A percentile compares a stretch with the other conserved stretches of the same genome.
These are phyloP conservation scores for Paulownia fortunei DNA, from an alignment of 257 asterid genomes.

Conservation along the genomic window DNA sequence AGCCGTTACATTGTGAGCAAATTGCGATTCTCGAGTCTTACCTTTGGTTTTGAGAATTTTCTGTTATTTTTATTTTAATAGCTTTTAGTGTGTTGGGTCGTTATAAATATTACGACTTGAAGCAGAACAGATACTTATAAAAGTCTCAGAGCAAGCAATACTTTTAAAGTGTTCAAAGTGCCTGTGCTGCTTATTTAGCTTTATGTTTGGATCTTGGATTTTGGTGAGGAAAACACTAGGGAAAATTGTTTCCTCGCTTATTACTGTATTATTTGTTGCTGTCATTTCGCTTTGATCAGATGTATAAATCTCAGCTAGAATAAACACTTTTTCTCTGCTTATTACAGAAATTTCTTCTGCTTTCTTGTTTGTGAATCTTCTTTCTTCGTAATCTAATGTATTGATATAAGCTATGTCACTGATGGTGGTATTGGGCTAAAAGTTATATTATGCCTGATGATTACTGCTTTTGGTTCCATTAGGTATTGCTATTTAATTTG, in stretches of 20 bases:
- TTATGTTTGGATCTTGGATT: background rate
- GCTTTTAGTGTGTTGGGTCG: background rate
- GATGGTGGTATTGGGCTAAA: background rate
- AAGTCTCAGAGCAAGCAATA: background rate
- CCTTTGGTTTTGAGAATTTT: background rate
- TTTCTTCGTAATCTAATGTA: background rate
- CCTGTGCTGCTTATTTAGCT: background rate
- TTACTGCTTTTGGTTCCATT: conserved; percentile 7
- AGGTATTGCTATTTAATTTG: background rate
- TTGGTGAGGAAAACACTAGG: background rate
- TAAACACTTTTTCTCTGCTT: background rate
- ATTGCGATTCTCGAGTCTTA: background rate
- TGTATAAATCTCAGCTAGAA: background rate
- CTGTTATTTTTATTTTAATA: background rate
- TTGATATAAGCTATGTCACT: background rate
- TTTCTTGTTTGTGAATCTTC: conserved; percentile 16
- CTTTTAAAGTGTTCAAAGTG: background rate
- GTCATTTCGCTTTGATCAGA: background rate
- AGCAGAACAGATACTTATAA: background rate
- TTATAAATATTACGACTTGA: background rate
- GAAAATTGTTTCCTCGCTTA: background rate
- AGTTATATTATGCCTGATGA: background rate
- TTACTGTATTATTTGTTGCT: background rate
- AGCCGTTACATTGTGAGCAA: background rate
- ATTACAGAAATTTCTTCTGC: background rate